A percentile compares a stretch with the other conserved stretches of the same genome.
Conservation (phyloP, 129 eudicot species). For the Dittrichia graveolens region DNA sequence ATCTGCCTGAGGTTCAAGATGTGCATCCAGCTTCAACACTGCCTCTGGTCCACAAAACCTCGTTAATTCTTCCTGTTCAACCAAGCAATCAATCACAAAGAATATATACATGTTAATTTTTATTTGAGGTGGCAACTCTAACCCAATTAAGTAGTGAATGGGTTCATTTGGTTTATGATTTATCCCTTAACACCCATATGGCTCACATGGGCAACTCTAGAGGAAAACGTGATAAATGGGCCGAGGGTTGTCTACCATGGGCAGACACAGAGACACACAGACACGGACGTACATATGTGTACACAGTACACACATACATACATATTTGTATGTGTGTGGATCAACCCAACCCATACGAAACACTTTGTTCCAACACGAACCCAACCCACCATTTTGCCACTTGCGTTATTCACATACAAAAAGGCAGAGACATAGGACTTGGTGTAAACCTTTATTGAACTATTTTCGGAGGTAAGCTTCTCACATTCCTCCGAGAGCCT, state of each 20-base stretch:
- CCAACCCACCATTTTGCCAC: background rate
- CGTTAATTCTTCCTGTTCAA: constrained; percentile 56
- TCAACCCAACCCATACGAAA: background rate
- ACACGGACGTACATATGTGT: too few species aligned
- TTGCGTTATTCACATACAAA: background rate
- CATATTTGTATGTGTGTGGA: too few species aligned
- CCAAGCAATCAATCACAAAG: too few species aligned
- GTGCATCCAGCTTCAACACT: constrained; percentile 47
- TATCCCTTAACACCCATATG: too few species aligned
- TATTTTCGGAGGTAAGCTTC: constrained; percentile 78
- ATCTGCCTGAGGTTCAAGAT: constrained; percentile 36
- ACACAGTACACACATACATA: too few species aligned
- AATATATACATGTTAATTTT: background rate
- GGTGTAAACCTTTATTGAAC: constrained; percentile 64
- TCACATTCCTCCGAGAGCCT: constrained; percentile 82
- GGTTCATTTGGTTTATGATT: background rate
- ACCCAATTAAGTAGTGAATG: background rate
- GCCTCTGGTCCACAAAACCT: constrained; percentile 53
- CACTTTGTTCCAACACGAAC: background rate
- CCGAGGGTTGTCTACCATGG: too few species aligned
- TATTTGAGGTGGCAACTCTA: background rate
- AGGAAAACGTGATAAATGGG: too few species aligned
- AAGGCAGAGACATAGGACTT: background rate
- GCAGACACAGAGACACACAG: too few species aligned
- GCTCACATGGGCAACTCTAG: too few species aligned